Conservation (phyloP, 441 rosid species). For the Populus hybrid region DNA sequence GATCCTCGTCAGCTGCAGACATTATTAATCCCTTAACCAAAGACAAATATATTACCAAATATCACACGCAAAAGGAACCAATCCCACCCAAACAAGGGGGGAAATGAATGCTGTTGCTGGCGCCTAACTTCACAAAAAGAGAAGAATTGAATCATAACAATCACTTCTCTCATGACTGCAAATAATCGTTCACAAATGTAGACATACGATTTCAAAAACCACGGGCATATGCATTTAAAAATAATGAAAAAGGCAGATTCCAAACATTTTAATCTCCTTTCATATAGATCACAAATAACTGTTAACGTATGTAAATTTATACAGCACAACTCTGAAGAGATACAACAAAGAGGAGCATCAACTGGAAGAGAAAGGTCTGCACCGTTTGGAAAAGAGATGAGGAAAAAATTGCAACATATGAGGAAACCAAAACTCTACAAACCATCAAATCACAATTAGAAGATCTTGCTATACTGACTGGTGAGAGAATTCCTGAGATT, state of each 20-base stretch:
- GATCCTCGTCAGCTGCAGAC: constrained; percentile 29
- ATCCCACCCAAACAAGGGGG: too few species aligned
- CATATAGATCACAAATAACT: neutral
- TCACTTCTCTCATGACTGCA: neutral
- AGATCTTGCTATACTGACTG: constrained; percentile 59
- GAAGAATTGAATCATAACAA: too few species aligned
- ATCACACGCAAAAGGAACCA: too few species aligned
- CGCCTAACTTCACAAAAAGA: too few species aligned
- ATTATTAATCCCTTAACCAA: too few species aligned
- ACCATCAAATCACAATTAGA: constrained; percentile 38
- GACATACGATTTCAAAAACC: neutral
- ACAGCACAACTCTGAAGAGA: constrained; percentile 9
- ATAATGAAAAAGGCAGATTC: neutral
- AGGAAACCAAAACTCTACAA: constrained; percentile 19
- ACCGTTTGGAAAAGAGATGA: neutral
- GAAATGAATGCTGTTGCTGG: too few species aligned
- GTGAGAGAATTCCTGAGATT: constrained; percentile 73
- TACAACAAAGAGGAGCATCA: constrained; percentile 14
- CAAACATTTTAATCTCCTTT: neutral
- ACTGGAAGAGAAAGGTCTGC: neutral
- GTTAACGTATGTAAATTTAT: neutral
- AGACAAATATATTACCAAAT: too few species aligned
- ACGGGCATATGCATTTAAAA: neutral
- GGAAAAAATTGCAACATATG: too few species aligned
- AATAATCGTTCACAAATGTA: neutral